These are phyloP conservation scores for Fonsecaea monophora DNA, from an alignment of 2,329 filamentous ascomycete genomes.

Conservation along the genomic window DNA sequence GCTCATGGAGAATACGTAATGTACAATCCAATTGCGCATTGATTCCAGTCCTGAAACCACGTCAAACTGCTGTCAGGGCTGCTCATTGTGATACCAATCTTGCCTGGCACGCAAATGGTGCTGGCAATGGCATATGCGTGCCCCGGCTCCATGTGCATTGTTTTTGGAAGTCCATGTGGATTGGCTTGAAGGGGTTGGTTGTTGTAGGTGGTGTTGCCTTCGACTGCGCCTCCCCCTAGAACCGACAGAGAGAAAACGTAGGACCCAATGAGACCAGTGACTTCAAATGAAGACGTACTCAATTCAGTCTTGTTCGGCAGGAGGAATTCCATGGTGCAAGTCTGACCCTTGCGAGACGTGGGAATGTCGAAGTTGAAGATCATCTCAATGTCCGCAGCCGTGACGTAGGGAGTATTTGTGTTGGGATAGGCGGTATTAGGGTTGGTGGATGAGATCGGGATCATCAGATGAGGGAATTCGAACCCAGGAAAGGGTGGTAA, in stretches of 20 bases:
- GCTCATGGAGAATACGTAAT: constrained; percentile 31
- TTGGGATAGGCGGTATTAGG: constrained; percentile 61
- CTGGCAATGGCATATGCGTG: constrained; percentile 60
- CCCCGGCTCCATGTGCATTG: constrained; percentile 56
- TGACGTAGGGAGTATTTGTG: constrained; percentile 57
- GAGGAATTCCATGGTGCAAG: constrained; percentile 69
- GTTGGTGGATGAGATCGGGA: constrained; percentile 63
- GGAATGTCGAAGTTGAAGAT: constrained; percentile 76
- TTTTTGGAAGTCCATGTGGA: constrained; percentile 50
- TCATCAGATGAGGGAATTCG: constrained; percentile 67
- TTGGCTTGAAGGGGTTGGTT: constrained; percentile 55
- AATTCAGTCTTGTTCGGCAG: constrained; percentile 64
- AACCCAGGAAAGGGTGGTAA: constrained; percentile 51
- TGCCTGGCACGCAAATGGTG: constrained; percentile 42
- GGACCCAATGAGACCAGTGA: constrained; percentile 58
- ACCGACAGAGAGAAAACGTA: constrained; percentile 60
- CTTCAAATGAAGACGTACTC: constrained; percentile 63
- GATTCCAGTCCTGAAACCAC: constrained; percentile 70
- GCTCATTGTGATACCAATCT: constrained; percentile 61
- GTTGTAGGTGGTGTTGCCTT: constrained; percentile 59
- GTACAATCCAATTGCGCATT: constrained; percentile 37
- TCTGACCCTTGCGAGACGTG: constrained; percentile 59
- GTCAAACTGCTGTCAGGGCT: constrained; percentile 57
- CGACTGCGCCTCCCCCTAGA: constrained; percentile 48
- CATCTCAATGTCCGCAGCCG: constrained; percentile 51